phyloP scores from a whole-genome alignment of 495 filamentous ascomycete genomes.

The Bombardia bombarda region DNA sequence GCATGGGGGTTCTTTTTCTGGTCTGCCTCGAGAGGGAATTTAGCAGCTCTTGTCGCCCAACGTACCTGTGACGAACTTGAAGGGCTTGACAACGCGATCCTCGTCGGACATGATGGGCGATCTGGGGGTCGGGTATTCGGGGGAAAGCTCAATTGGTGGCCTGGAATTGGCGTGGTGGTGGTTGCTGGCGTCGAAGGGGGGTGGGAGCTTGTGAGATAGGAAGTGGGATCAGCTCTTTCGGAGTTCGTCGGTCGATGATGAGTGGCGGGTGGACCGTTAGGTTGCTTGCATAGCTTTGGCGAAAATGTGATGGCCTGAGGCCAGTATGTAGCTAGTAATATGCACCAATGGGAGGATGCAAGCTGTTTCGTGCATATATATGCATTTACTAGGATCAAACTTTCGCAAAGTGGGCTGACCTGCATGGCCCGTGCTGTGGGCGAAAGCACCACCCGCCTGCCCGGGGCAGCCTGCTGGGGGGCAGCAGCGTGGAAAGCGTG shows the following conservation, averaged over 20 bases:
- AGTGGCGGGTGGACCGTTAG: conserved; percentile 1
- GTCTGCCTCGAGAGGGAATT: conserved; percentile 19
- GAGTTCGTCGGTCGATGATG: conserved; percentile 4
- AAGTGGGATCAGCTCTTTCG: conserved; percentile 10
- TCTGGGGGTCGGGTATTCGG: conserved; percentile 15
- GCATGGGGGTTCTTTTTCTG: not conserved
- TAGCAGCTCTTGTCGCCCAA: conserved; percentile 8
- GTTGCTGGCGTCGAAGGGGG: conserved; percentile 11
- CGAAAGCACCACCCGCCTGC: too few species aligned
- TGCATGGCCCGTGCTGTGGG: too few species aligned
- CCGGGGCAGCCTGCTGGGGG: too few species aligned
- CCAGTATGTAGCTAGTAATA: too few species aligned
- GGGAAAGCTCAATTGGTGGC: conserved; percentile 9
- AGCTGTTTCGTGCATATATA: too few species aligned
- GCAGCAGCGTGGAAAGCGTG: too few species aligned
- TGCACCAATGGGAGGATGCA: too few species aligned
- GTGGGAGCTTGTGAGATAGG: conserved; percentile 1
- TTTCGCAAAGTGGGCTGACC: too few species aligned
- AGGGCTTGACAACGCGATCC: conserved; percentile 93
- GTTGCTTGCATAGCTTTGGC: not conserved
- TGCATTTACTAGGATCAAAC: too few species aligned
- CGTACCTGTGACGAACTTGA: conserved; percentile 99
- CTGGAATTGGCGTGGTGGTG: conserved; percentile 1
- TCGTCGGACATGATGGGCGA: conserved; percentile 73
- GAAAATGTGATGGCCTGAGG: too few species aligned